Conservation (phyloP, 768 basidiomycete genomes). For the Phlebiopsis gigantea region DNA sequence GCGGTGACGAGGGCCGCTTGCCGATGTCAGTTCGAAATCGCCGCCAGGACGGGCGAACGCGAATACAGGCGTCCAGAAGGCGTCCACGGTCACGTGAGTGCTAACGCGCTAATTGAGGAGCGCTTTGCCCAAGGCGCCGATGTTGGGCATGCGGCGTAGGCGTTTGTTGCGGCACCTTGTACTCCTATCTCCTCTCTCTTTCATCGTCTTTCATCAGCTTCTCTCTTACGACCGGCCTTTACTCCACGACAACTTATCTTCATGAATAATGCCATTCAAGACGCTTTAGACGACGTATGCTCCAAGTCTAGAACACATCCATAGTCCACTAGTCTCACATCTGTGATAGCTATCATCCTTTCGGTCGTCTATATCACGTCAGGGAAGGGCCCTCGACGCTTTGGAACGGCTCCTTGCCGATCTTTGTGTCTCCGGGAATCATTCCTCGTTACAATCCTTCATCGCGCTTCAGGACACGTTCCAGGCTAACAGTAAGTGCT, state of each 20-base stretch:
- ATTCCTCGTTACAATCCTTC: slow-evolving; percentile 48
- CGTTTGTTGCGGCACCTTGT: not conserved
- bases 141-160: slow-evolving; percentile 5
- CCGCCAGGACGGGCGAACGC: too few relatives aligned
- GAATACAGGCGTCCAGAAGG: not conserved
- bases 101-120: not conserved
- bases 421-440: slow-evolving; percentile 32
- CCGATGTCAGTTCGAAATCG: too few relatives aligned
- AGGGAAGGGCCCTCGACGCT: slow-evolving; percentile 46
- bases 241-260: slow-evolving; percentile 1
- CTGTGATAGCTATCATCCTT: slow-evolving; percentile 54
- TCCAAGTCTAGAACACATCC: not conserved
- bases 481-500: slow-evolving; percentile 70
- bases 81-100: not conserved
- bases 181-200: not conserved
- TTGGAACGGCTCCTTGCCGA: slow-evolving; percentile 47
- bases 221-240: not conserved
- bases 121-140: slow-evolving; percentile 5
- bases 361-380: slow-evolving; percentile 45
- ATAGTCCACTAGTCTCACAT: not conserved
- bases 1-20: too few relatives aligned
- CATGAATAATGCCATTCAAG: slow-evolving; percentile 47
- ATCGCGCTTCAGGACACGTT: slow-evolving; percentile 70
- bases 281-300: slow-evolving; percentile 66
- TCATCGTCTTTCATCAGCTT: not conserved